A percentile compares a stretch with the other conserved stretches of the same genome.
Conservation (phyloP, 1,139 yeast genomes). For the Kurtzmaniella quercitrusa region DNA sequence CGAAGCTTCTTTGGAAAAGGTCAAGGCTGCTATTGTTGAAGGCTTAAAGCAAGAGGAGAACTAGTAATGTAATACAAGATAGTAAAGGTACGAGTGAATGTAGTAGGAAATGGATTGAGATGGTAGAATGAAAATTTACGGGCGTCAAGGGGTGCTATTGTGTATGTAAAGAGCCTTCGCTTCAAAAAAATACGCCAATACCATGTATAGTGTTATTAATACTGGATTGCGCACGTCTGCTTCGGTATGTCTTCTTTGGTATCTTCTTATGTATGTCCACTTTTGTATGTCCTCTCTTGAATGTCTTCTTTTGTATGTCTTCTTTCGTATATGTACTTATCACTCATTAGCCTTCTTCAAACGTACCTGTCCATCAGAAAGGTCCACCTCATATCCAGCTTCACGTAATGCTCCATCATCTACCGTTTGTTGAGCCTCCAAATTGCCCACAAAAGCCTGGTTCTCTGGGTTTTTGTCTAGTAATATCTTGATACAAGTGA, state of each 20-base stretch:
- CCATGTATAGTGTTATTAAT: no score
- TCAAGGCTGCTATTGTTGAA: slow-evolving; percentile 71
- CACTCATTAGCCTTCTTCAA: slow-evolving; percentile 11
- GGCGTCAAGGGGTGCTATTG: background rate
- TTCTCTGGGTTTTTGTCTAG: slow-evolving; percentile 61
- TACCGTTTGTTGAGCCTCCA: slow-evolving; percentile 34
- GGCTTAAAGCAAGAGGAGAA: slow-evolving; percentile 44
- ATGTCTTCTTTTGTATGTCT: no score
- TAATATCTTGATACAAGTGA: slow-evolving; percentile 69
- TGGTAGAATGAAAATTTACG: background rate
- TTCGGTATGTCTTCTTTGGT: no score
- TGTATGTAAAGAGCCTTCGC: background rate
- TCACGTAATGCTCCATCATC: slow-evolving; percentile 33
- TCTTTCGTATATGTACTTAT: no score
- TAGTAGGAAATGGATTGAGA: no score
- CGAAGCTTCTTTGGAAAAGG: slow-evolving; percentile 65
- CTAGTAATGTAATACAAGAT: background rate
- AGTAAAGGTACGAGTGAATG: no score
- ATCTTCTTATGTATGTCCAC: no score
- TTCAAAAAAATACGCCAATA: no score
- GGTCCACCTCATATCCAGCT: slow-evolving; percentile 37
- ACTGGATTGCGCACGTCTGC: no score
- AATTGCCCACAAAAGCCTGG: slow-evolving; percentile 64
- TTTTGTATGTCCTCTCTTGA: no score
- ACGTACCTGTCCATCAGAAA: slow-evolving; percentile 33